Conservation (phyloP, 306 rosid species). For the Gillenia trifoliata region DNA sequence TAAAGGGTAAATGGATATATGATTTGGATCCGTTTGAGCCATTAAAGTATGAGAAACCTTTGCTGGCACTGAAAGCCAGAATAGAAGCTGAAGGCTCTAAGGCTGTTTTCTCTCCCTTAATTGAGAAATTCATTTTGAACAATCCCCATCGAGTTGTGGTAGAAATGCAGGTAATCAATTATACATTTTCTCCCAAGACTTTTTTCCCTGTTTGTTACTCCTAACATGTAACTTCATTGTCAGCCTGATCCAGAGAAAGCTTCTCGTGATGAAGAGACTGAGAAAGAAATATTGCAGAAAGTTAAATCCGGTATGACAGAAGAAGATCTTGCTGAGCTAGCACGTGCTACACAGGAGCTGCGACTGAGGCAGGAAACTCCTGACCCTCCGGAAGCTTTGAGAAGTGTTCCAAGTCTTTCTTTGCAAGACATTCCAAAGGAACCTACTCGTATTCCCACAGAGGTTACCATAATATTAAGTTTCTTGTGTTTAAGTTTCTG, state of each 20-base stretch:
- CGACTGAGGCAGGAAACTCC: constrained; percentile 92
- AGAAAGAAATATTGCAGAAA: constrained; percentile 66
- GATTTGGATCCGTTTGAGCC: constrained; percentile 98
- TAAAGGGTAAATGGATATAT: constrained; percentile 95
- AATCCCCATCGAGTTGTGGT: constrained; percentile 82
- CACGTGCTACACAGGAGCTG: constrained; percentile 83
- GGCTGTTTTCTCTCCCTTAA: constrained; percentile 85
- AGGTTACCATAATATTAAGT: constrained; percentile 43
- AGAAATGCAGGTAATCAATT: constrained; percentile 83
- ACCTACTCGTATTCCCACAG: constrained; percentile 68
- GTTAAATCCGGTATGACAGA: constrained; percentile 76
- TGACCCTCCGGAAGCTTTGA: constrained; percentile 93
- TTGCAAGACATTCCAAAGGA: constrained; percentile 91
- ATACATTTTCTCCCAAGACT: not conserved
- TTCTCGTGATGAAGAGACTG: constrained; percentile 77
- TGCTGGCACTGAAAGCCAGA: constrained; percentile 77
- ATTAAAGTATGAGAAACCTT: constrained; percentile 87
- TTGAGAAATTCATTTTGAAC: constrained; percentile 78
- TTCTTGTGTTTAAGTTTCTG: constrained; percentile 7
- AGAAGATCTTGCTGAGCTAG: constrained; percentile 84
- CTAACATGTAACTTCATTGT: constrained; percentile 22
- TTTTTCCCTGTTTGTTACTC: not conserved
- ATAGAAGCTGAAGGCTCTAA: constrained; percentile 80
- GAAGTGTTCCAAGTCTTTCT: constrained; percentile 89
- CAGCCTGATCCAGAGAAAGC: constrained; percentile 97